Base-by-base conservation (phyloP, 148 eudicot genomes). In the Rhododendron mucronatum region DNA sequence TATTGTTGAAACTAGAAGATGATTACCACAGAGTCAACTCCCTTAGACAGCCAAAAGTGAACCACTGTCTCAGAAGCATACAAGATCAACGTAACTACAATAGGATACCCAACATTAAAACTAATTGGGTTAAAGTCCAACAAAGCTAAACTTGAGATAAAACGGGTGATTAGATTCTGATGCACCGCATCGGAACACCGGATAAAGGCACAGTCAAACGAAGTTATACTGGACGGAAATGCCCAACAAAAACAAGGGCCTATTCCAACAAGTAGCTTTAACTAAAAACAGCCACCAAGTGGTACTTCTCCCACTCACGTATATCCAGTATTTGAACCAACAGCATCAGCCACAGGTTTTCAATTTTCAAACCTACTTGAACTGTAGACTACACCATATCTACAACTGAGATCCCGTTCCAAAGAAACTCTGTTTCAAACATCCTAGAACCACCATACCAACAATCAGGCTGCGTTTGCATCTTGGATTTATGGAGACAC, bases 161-260 rank as follows among this genome's bases (percentile, higher is more conserved):
- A 6, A 45, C 20, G 4, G 50, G 18, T 23, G 35, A 67, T 83
- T 69, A 83, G 85, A 69, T 41, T 83, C 78, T 28, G 28, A 18
- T 69, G 85, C 69, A 82, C 28, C 7, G n/a, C 59, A 69, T 18
- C 48, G 13, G 10, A 83, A 73, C 26, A 69, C 41, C 61, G 9
- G 63, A 69, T 18, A 16, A 20, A 47, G 61, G 55, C 77, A 67
- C 7, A 61, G 71, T 74, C 33, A 69, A 65, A 67, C 78, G 15
- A 2, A 30, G 61, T 48, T 48, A 71, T 33, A 83, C 79, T 71
- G 61, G 44, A 71, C 30, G 85, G 85, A 74, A 82, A 86, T 86
- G 84, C 81, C 88, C 88, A n/a, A 82, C 81, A 86, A 86, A 86
- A 86, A 83, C 65, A 86, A 86, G 82, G 82, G 88, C 88, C 85